These are phyloP conservation scores for Cornus controversa DNA, from an alignment of 148 eudicot species.

Conservation along the genomic window DNA sequence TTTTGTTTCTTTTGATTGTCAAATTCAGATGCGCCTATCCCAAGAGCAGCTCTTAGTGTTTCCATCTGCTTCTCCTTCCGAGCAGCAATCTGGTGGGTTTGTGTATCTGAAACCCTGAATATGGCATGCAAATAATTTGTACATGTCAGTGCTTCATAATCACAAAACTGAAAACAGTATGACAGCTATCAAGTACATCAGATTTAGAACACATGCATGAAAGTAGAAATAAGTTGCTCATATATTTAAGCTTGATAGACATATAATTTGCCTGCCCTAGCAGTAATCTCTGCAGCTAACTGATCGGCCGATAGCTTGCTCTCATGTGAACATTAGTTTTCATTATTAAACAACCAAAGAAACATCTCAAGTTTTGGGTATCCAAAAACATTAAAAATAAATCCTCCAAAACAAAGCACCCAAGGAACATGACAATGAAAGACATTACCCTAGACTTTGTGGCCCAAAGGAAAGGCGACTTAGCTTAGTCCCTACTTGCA, in stretches of 20 bases:
- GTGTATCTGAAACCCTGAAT: slow-evolving; percentile 80
- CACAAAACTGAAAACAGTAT: neutral
- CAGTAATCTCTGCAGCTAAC: no score
- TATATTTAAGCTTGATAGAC: neutral
- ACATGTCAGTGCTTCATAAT: neutral
- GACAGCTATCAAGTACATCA: slow-evolving; percentile 2
- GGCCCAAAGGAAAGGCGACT: no score
- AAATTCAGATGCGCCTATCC: slow-evolving; percentile 42
- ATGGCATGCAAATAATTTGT: slow-evolving; percentile 12
- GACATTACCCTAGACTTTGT: no score
- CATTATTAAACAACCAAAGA: no score
- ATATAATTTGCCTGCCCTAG: no score
- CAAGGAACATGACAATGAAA: no score
- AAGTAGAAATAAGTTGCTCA: neutral
- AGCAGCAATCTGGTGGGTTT: slow-evolving; percentile 95
- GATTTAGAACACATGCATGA: neutral
- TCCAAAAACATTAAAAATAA: no score
- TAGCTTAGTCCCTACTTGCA: no score
- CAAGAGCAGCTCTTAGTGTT: slow-evolving; percentile 78
- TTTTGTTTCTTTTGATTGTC: slow-evolving; percentile 31
- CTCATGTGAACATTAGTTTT: no score
- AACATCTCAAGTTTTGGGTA: no score
- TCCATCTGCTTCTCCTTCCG: slow-evolving; percentile 94
- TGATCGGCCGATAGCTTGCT: no score
- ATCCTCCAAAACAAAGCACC: no score